Evolutionary conservation across 768 basidiomycete species (phyloP).

Genomic region (Tulasnella calospora): DNA sequence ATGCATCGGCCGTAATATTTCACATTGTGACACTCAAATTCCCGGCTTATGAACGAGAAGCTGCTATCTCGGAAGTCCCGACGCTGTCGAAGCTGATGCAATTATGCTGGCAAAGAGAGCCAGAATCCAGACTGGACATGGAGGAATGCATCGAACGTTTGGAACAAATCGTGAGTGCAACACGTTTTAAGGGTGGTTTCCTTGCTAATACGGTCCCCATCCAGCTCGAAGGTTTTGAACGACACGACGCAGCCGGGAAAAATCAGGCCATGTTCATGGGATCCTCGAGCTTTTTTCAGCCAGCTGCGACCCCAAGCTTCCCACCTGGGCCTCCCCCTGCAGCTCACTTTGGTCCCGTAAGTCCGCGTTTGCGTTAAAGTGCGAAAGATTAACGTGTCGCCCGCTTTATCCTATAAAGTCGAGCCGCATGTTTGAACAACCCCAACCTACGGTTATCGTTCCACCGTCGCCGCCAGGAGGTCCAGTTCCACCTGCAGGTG

Average conservation of each 20-base stretch:
- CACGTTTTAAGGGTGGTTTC: not conserved
- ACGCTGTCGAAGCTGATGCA: not conserved
- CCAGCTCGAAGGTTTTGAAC: not conserved
- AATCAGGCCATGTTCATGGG: not conserved
- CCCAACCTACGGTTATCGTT: no score
- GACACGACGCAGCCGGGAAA: not conserved
- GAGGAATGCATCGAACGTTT: not conserved
- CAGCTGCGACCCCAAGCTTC: not conserved
- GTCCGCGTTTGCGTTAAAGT: no score
- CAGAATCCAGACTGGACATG: not conserved
- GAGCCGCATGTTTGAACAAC: no score
- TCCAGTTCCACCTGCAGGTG: not conserved
- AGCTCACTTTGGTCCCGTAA: no score
- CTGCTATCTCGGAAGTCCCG: not conserved
- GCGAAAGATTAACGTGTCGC: no score
- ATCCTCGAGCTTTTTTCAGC: not conserved
- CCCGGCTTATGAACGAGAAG: not conserved
- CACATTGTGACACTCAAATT: not conserved
- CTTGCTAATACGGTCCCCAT: not conserved
- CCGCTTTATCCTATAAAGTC: no score
- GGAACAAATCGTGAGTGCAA: not conserved
- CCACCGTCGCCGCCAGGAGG: not conserved
- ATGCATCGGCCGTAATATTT: not conserved
- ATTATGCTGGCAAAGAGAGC: not conserved
- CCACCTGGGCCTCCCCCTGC: not conserved